These are phyloP conservation scores for Debaryomyces tyrocola DNA, from an alignment of 805 yeast genomes.

Conservation along the genomic window DNA sequence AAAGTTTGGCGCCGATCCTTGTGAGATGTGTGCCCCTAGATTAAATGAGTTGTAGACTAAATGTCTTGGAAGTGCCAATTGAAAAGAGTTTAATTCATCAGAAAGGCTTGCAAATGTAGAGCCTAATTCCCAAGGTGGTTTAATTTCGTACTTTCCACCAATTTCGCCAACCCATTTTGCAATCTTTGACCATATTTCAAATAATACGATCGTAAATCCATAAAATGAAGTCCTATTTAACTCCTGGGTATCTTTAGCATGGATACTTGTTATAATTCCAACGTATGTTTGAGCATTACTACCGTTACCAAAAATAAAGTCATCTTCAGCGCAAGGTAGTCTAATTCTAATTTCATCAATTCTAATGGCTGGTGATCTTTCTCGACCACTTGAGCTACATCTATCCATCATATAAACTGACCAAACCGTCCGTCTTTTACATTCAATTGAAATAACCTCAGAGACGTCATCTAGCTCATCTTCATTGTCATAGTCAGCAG, in stretches of 20 bases:
- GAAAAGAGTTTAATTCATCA: conserved; percentile 20
- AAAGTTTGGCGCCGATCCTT: conserved; percentile 28
- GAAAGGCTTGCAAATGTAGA: conserved; percentile 27
- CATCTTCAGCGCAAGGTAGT: conserved; percentile 33
- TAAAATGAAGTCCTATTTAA: conserved; percentile 15
- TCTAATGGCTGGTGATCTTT: conserved; percentile 30
- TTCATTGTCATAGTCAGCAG: conserved; percentile 8
- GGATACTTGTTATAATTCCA: conserved; percentile 11
- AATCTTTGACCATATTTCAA: conserved; percentile 37
- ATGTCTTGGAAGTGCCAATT: conserved; percentile 22
- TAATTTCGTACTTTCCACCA: conserved; percentile 27
- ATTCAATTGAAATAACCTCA: conserved; percentile 24
- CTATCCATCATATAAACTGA: conserved; percentile 43
- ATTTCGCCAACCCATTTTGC: conserved; percentile 41
- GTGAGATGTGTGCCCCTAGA: conserved; percentile 25
- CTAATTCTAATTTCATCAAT: conserved; percentile 30
- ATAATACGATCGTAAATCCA: conserved; percentile 29
- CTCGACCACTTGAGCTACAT: conserved; percentile 36
- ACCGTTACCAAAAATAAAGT: conserved; percentile 26
- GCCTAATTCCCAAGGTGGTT: conserved; percentile 27
- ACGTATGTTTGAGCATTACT: conserved; percentile 14
- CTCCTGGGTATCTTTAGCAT: conserved; percentile 6
- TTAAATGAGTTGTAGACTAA: conserved; percentile 22
- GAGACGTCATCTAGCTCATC: conserved; percentile 10
- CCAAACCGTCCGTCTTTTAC: conserved; percentile 40